Evolutionary conservation across 768 basidiomycete genomes (phyloP), one percentile per base, ranked within the genome.

Genomic region (Amanita rimosa): DNA sequence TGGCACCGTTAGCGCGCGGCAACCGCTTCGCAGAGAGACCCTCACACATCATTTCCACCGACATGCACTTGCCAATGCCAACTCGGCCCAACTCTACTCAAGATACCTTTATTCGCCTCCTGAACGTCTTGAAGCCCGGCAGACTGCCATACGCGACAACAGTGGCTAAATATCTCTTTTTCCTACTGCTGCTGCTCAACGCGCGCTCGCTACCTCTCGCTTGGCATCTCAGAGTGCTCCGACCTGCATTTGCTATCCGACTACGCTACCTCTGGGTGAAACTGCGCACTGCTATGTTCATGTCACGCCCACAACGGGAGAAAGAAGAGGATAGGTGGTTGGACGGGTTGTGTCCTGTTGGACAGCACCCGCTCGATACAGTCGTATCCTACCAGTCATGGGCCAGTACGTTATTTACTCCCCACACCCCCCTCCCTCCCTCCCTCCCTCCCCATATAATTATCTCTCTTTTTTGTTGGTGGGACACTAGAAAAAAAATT

Each of bases 351-450:
- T 66, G 72, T 4, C 76, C 77, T 0, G 63, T 86, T 6, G 83
- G 81, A 0, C 57, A 58, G 16, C 66, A 78, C 55, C 85, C 85
- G 1, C 74, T 85, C 39, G 67, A 73, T 41, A 53, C 65, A 27
- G 54, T 58, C 7, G 60, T 67, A 10, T 56, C 63, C 5, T 76
- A 72, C 52, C 67, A 61, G 19, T 66, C 68, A 1, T 76, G 76
- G 70, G 78, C 83, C 22, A 73, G 83, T 85, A 55, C 59, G 79
- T 70, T n/a, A n/a, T n/a, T n/a, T n/a, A n/a, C n/a, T n/a, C n/a
- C n/a, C n/a, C n/a, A n/a, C n/a, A n/a, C n/a, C n/a, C n/a, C n/a
- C n/a, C n/a, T n/a, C n/a, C n/a, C n/a, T n/a, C n/a, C n/a, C n/a
- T n/a, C n/a, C n/a, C n/a, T n/a, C n/a, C n/a, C n/a, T n/a, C n/a